Percentiles rank a stretch among this genome's conserved stretches.
Evolutionary conservation across 805 yeast species (phyloP).

Genomic region (Wickerhamomyces bovis): DNA sequence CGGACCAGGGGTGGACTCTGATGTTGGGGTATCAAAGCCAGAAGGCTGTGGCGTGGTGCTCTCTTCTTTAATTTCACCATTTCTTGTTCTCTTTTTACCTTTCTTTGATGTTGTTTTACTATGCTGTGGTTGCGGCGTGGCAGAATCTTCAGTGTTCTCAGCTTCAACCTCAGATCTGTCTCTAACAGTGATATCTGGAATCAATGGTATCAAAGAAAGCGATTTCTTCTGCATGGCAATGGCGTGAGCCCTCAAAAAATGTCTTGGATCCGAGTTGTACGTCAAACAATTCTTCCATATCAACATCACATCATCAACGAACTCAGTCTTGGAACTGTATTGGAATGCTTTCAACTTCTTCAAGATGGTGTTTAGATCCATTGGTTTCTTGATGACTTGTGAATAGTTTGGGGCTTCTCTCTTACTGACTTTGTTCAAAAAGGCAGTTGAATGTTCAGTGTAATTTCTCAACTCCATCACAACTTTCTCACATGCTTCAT

Average conservation of each 20-base stretch:
- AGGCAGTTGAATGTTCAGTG: slow-evolving; percentile 96
- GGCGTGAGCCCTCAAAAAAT: slow-evolving; percentile 86
- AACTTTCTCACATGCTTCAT: slow-evolving; percentile 96
- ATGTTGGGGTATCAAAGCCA: slow-evolving; percentile 2
- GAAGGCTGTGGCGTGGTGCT: slow-evolving; percentile 2
- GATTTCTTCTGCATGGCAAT: slow-evolving; percentile 94
- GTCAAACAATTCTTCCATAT: slow-evolving; percentile 94
- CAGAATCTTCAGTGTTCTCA: slow-evolving; percentile 23
- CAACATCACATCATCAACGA: slow-evolving; percentile 91
- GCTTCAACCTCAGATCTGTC: slow-evolving; percentile 66
- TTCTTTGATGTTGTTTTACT: slow-evolving; percentile 32
- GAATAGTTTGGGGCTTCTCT: slow-evolving; percentile 98
- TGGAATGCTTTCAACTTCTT: slow-evolving; percentile 80
- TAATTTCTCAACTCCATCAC: slow-evolving; percentile 83
- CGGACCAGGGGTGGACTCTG: neutral
- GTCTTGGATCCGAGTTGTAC: slow-evolving; percentile 92
- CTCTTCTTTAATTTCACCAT: slow-evolving; percentile 30
- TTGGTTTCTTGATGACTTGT: slow-evolving; percentile 82
- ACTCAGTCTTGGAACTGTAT: slow-evolving; percentile 78
- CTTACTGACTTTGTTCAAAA: slow-evolving; percentile 90
- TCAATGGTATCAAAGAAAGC: slow-evolving; percentile 63
- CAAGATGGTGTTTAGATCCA: slow-evolving; percentile 94
- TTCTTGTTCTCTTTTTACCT: slow-evolving; percentile 33
- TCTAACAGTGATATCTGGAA: slow-evolving; percentile 81
- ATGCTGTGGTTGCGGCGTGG: slow-evolving; percentile 19